These are phyloP conservation scores for Periconia sp. DNA, from an alignment of 2,329 filamentous ascomycete species.

Conservation along the genomic window DNA sequence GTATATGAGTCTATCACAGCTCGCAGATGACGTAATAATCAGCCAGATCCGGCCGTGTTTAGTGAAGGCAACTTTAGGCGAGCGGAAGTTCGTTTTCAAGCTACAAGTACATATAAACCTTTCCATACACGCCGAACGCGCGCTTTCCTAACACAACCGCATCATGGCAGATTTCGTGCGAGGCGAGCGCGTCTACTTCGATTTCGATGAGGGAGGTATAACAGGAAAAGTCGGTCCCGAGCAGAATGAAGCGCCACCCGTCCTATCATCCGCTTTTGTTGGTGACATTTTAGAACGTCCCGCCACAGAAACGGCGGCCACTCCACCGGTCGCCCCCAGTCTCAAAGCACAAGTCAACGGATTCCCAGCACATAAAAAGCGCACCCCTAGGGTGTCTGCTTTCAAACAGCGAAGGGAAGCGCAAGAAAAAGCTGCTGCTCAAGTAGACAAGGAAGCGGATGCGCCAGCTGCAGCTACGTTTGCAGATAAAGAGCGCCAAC, in stretches of 20 bases:
- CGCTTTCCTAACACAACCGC: conserved; percentile 2
- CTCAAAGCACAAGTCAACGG: conserved; percentile 63
- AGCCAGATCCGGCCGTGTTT: background rate
- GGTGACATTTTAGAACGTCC: conserved; percentile 80
- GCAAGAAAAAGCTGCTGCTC: conserved; percentile 21
- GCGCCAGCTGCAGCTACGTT: conserved; percentile 17
- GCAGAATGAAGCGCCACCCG: conserved; percentile 17
- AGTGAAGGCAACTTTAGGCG: conserved; percentile 7
- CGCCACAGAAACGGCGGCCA: conserved; percentile 56
- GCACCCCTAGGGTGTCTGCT: conserved; percentile 65
- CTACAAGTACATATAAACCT: background rate
- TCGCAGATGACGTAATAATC: background rate
- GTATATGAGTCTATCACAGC: too few relatives aligned
- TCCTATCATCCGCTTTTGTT: conserved; percentile 53
- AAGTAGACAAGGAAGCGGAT: conserved; percentile 17
- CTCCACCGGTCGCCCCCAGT: conserved; percentile 65
- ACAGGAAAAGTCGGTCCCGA: conserved; percentile 40
- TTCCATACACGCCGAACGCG: background rate
- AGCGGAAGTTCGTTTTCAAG: background rate
- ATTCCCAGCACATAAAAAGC: conserved; percentile 87
- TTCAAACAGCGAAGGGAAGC: conserved; percentile 71
- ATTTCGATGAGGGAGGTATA: conserved; percentile 56
- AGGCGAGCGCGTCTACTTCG: conserved; percentile 63
- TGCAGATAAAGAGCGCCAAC: conserved; percentile 61
- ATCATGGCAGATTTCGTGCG: conserved; percentile 50